These are phyloP conservation scores for Lasiodiplodia sp. DNA, from an alignment of 2,329 filamentous ascomycete species.

Conservation along the genomic window DNA sequence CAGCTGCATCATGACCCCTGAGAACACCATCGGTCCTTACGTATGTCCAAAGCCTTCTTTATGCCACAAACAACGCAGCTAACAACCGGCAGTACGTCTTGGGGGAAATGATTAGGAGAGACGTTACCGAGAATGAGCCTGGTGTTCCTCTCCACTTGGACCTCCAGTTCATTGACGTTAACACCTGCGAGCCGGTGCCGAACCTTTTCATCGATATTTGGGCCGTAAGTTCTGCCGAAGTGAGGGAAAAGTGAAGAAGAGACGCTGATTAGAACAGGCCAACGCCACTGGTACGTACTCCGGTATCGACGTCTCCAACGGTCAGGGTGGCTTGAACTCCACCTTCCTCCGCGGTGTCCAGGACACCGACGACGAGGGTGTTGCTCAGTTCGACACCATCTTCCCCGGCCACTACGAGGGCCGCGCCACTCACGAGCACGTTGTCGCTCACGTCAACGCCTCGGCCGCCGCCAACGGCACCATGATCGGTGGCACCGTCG, in stretches of 20 bases:
- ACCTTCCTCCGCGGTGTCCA: slow-evolving; percentile 59
- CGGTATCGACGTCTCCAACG: slow-evolving; percentile 49
- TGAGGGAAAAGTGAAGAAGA: neutral
- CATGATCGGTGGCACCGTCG: slow-evolving; percentile 55
- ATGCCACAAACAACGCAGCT: neutral
- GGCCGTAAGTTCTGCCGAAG: slow-evolving; percentile 34
- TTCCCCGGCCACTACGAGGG: slow-evolving; percentile 50
- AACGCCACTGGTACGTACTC: slow-evolving; percentile 52
- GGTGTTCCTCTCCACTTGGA: slow-evolving; percentile 60
- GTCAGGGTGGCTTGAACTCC: slow-evolving; percentile 51
- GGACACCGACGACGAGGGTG: slow-evolving; percentile 55
- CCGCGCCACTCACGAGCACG: slow-evolving; percentile 50
- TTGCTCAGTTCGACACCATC: slow-evolving; percentile 58
- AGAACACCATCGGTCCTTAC: slow-evolving; percentile 44
- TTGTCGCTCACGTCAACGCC: slow-evolving; percentile 47
- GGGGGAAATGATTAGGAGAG: too few species aligned
- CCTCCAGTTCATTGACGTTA: slow-evolving; percentile 62
- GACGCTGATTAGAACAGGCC: slow-evolving; percentile 37
- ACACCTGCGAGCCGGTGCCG: slow-evolving; percentile 60
- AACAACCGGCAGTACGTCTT: too few species aligned
- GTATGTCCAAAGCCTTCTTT: neutral
- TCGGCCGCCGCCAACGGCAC: slow-evolving; percentile 58
- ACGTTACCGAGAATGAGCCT: slow-evolving; percentile 55
- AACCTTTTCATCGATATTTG: slow-evolving; percentile 61
- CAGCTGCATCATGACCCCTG: slow-evolving; percentile 44